These are phyloP conservation scores for Citrus australasica DNA, from an alignment of 345 rosid species.

Conservation along the genomic window DNA sequence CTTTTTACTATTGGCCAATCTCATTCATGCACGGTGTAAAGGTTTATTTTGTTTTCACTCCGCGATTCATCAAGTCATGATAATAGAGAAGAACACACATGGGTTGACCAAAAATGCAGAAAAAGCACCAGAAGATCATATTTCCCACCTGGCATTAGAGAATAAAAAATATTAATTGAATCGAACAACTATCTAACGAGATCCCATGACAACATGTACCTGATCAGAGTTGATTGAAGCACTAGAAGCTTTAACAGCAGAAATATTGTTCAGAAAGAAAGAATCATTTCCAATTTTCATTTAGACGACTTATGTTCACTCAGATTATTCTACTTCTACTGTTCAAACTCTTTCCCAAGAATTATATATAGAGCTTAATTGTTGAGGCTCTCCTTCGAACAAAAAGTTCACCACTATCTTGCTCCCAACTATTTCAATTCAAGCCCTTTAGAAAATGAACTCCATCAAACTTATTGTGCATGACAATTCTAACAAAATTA, in stretches of 20 bases:
- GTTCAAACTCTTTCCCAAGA: background rate
- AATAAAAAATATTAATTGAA: background rate
- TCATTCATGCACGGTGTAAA: background rate
- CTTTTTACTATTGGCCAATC: background rate
- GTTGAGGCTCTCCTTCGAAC: background rate
- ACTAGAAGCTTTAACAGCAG: background rate
- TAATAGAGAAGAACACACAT: slow-evolving; percentile 92
- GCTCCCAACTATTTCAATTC: background rate
- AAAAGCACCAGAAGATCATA: slow-evolving; percentile 90
- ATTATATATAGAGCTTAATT: background rate
- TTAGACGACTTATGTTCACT: background rate
- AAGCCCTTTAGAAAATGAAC: background rate
- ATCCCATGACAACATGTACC: background rate
- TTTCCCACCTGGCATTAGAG: slow-evolving; percentile 68
- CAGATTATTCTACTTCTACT: background rate
- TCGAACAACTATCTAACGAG: background rate
- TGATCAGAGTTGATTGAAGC: background rate
- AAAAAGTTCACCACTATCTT: background rate
- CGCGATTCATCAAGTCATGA: slow-evolving; percentile 93
- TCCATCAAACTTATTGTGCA: background rate
- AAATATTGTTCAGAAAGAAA: background rate
- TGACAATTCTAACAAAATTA: background rate
- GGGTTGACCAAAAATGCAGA: slow-evolving; percentile 97
- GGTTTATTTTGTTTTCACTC: slow-evolving; percentile 27
- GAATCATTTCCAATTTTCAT: background rate